phyloP scores from a whole-genome alignment of 108 stramenopile genomes.

The Fistulifera pelliculosa region DNA sequence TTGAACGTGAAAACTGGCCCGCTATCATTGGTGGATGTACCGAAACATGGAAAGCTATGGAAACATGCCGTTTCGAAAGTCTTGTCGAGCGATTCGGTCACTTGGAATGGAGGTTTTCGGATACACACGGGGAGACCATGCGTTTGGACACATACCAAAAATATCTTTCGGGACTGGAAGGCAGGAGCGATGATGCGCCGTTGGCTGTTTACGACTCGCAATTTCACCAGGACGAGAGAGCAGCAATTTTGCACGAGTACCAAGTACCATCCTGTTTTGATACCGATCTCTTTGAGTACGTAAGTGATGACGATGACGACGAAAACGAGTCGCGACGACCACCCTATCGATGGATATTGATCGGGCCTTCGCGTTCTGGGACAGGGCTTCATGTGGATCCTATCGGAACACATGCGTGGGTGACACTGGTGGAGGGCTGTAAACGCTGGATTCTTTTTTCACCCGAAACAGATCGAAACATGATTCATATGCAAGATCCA shows the following conservation, averaged over 20 bases:
- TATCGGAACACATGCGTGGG: constrained; percentile 79
- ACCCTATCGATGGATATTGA: constrained; percentile 79
- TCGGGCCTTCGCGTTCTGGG: constrained; percentile 70
- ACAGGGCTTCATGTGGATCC: constrained; percentile 84
- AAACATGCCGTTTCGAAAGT: constrained; percentile 34
- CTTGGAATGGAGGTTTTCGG: constrained; percentile 59
- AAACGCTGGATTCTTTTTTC: constrained; percentile 84
- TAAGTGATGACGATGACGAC: constrained; percentile 10
- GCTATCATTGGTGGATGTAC: constrained; percentile 59
- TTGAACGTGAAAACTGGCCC: constrained; percentile 63
- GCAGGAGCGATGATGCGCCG: constrained; percentile 63
- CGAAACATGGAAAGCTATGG: constrained; percentile 55
- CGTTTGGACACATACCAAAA: constrained; percentile 54
- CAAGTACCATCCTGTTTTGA: constrained; percentile 59
- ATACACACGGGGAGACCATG: constrained; percentile 74
- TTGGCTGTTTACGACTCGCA: constrained; percentile 78
- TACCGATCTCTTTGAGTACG: constrained; percentile 59
- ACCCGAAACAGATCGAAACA: constrained; percentile 36
- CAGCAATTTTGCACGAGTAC: constrained; percentile 45
- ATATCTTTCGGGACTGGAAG: constrained; percentile 50
- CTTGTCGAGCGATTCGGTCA: constrained; percentile 54
- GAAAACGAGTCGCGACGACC: constrained; percentile 30
- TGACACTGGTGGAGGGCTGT: constrained; percentile 58
- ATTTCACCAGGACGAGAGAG: constrained; percentile 42
- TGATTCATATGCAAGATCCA: constrained; percentile 58